phyloP scores from a whole-genome alignment of 164 flowering plant species.

The Aristolochia contorta region DNA sequence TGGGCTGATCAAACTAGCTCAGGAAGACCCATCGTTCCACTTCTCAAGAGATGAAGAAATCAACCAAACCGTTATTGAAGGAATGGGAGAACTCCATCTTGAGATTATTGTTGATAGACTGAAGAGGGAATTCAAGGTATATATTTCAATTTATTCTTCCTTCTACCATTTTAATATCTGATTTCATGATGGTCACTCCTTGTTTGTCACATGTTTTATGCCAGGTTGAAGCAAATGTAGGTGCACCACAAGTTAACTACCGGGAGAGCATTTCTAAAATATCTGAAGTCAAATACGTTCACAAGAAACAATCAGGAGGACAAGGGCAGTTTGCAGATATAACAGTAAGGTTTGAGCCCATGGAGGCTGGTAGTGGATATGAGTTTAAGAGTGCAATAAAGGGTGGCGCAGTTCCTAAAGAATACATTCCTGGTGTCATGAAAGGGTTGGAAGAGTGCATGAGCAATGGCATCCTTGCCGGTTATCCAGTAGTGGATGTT shows the following conservation, averaged over 20 bases:
- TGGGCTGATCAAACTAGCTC: constrained; percentile 86
- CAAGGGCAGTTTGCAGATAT: constrained; percentile 95
- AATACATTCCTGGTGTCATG: constrained; percentile 91
- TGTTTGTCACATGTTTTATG: constrained; percentile 4
- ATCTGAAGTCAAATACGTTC: constrained; percentile 74
- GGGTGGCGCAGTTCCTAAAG: constrained; percentile 95
- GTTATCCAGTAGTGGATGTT: constrained; percentile 89
- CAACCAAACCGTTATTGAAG: constrained; percentile 94
- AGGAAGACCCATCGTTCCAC: constrained; percentile 98
- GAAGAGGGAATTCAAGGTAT: constrained; percentile 88
- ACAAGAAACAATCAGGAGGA: constrained; percentile 98
- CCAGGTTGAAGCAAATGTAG: constrained; percentile 96
- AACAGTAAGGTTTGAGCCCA: constrained; percentile 51
- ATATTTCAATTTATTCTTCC: neutral
- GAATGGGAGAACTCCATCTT: constrained; percentile 99
- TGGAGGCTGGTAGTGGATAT: constrained; percentile 84
- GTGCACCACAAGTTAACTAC: constrained; percentile 98
- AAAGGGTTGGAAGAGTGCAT: constrained; percentile 92
- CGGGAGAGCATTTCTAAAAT: constrained; percentile 84
- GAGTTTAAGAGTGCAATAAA: constrained; percentile 94
- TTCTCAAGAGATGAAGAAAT: constrained; percentile 92
- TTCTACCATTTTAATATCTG: neutral
- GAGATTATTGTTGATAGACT: constrained; percentile 95
- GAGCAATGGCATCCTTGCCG: constrained; percentile 87
- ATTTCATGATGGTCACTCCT: neutral